A percentile compares a stretch with the other conserved stretches of the same genome.
These are phyloP conservation scores for Xylariales sp. DNA, from an alignment of 2,329 filamentous ascomycete species.

Conservation along the genomic window DNA sequence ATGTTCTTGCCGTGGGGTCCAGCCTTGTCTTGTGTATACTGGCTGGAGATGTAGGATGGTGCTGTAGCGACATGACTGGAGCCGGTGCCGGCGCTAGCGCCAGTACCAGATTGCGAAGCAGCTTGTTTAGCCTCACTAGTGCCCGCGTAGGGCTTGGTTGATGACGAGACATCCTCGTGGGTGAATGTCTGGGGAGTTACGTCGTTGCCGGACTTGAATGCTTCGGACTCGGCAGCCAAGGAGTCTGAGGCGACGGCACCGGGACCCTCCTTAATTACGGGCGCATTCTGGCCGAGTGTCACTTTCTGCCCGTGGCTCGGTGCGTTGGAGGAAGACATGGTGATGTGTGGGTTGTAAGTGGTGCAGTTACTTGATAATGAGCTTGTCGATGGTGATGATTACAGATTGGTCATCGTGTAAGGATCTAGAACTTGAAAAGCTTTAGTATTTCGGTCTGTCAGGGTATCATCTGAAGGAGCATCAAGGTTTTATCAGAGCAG, in stretches of 20 bases:
- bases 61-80: constrained; percentile 22
- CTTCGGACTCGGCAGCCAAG: constrained; percentile 66
- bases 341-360: not conserved
- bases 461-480: no score
- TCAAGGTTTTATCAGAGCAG: no score
- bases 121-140: no score
- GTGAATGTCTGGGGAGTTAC: constrained; percentile 51
- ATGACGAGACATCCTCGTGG: constrained; percentile 12
- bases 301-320: constrained; percentile 37
- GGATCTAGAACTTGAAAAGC: no score
- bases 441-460: no score
- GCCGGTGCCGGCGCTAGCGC: not conserved
- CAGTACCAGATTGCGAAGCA: constrained; percentile 39
- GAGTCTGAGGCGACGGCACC: constrained; percentile 65
- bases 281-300: constrained; percentile 40
- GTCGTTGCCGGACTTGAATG: constrained; percentile 47
- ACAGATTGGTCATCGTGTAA: no score
- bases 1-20: constrained; percentile 41
- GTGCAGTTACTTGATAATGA: no score
- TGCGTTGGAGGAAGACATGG: constrained; percentile 11
- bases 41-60: constrained; percentile 33
- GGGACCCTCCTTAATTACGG: constrained; percentile 52
- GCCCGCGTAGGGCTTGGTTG: constrained; percentile 43
- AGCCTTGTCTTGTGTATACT: constrained; percentile 23
- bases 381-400: not conserved